phyloP scores from a whole-genome alignment of 192 early-diverging fungal genomes.

The Oehlia diaphana region DNA sequence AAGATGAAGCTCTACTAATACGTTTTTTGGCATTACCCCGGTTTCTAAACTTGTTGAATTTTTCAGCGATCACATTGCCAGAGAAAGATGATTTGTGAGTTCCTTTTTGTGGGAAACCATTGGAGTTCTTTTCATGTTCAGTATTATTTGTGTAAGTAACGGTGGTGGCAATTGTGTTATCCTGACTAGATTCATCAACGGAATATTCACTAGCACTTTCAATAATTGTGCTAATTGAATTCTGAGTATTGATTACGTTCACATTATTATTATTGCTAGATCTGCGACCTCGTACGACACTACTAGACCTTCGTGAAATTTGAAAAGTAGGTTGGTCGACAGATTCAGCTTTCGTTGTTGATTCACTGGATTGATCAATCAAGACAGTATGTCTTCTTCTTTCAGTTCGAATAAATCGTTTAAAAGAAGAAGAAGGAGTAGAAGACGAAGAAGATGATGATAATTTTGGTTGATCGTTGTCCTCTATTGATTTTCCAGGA shows the following conservation, averaged over 20 bases:
- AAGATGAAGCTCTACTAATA: not conserved
- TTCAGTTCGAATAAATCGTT: not conserved
- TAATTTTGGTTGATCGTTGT: not conserved
- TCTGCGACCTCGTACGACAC: not conserved
- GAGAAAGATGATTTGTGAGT: not conserved
- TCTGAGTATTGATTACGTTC: not conserved
- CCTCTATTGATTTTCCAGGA: not conserved
- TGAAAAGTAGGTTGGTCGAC: not conserved
- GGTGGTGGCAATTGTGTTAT: not conserved
- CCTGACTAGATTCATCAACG: not conserved
- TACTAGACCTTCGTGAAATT: not conserved
- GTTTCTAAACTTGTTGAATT: not conserved
- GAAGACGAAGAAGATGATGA: not conserved
- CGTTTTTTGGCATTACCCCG: not conserved
- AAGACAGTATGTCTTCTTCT: not conserved
- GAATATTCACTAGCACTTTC: not conserved
- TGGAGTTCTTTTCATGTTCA: not conserved
- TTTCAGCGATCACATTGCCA: slow-evolving; percentile 9
- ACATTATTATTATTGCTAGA: not conserved
- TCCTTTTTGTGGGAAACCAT: not conserved
- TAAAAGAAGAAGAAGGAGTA: not conserved
- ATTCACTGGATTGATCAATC: not conserved
- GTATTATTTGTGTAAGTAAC: not conserved
- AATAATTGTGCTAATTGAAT: slow-evolving; percentile 12
- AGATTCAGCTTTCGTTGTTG: not conserved